These are phyloP conservation scores for Rubus parviflorus DNA, from an alignment of 306 rosid species.

Conservation along the genomic window DNA sequence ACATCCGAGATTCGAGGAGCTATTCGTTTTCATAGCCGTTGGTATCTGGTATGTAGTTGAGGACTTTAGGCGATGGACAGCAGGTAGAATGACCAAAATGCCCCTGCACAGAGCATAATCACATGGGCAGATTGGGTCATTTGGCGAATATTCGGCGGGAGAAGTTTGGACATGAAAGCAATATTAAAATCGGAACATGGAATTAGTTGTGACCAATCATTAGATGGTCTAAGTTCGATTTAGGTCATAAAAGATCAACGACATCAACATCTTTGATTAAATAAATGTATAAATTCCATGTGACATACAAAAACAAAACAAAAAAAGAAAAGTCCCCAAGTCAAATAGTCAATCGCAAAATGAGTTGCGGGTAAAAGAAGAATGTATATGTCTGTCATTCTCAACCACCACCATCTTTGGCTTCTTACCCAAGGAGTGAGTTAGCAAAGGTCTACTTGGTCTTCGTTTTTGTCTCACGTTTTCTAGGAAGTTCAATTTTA, in stretches of 20 bases:
- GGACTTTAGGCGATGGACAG: too few species aligned
- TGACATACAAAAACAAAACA: not conserved
- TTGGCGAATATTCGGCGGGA: slow-evolving; percentile 1
- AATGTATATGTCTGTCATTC: not conserved
- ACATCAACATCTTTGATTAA: not conserved
- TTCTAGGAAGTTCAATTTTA: not conserved
- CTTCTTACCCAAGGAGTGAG: not conserved
- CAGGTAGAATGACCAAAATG: not conserved
- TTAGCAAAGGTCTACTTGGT: slow-evolving; percentile 2
- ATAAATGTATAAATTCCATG: not conserved
- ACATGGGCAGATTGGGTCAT: not conserved
- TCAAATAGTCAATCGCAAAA: slow-evolving; percentile 7
- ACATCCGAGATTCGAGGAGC: slow-evolving; percentile 8
- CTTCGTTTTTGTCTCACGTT: not conserved
- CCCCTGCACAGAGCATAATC: not conserved
- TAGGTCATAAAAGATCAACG: not conserved
- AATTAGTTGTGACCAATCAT: not conserved
- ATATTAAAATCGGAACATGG: not conserved
- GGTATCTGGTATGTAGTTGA: not conserved
- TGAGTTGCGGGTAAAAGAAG: slow-evolving; percentile 32
- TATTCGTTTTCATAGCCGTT: not conserved
- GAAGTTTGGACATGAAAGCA: not conserved
- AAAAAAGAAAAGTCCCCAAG: not conserved
- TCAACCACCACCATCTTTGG: not conserved
- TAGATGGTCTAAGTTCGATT: not conserved